Conservation (phyloP, 2,329 filamentous ascomycete species). For the Chrysosporium queenslandicum region DNA sequence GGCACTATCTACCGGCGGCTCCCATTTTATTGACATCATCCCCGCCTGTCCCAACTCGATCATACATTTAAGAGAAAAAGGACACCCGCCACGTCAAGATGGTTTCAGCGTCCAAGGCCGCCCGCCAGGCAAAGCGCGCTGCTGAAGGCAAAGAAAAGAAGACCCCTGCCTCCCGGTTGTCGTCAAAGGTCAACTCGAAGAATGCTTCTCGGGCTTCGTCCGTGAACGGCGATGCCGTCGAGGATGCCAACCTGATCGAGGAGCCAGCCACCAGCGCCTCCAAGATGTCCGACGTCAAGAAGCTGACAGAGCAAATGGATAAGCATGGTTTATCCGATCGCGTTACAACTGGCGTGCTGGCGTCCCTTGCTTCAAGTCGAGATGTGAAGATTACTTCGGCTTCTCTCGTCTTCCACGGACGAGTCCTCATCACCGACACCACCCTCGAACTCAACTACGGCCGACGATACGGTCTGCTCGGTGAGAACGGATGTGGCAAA, state of each 20-base stretch:
- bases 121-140: constrained; percentile 56
- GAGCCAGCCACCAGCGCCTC: constrained; percentile 59
- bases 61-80: neutral
- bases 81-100: constrained; percentile 33
- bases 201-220: constrained; percentile 53
- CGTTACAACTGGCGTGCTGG: constrained; percentile 92
- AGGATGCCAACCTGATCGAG: constrained; percentile 57
- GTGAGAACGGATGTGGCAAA: constrained; percentile 99
- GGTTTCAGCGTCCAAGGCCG: constrained; percentile 60
- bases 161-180: constrained; percentile 60
- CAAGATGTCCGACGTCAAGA: constrained; percentile 72
- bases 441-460: constrained; percentile 88
- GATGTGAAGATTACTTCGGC: constrained; percentile 95
- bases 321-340: constrained; percentile 92
- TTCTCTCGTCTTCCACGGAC: constrained; percentile 94
- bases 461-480: constrained; percentile 85
- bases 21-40: constrained; percentile 6
- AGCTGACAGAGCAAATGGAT: constrained; percentile 86
- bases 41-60: constrained; percentile 23
- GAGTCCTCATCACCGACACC: constrained; percentile 87
- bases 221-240: constrained; percentile 55
- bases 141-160: constrained; percentile 65
- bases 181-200: constrained; percentile 58
- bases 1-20: neutral
- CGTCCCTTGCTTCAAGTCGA: constrained; percentile 72